Evolutionary conservation across 169 alveolate genomes (phyloP).

Genomic region (Fabrea salina): DNA sequence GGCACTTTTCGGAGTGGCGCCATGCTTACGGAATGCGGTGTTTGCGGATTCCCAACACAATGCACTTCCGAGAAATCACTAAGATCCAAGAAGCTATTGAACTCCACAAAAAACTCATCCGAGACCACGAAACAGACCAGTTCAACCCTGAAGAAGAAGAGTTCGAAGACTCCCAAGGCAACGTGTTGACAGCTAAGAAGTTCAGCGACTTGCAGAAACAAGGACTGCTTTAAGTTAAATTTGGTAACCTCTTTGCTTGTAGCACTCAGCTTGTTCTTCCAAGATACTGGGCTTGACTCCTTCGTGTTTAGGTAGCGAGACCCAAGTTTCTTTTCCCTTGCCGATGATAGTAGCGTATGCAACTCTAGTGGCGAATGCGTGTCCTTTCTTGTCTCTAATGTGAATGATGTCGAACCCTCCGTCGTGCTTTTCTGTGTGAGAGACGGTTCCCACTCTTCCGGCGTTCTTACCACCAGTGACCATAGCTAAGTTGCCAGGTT

Average conservation of each 20-base stretch:
- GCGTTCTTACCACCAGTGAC: slow-evolving; percentile 98
- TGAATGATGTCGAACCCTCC: slow-evolving; percentile 97
- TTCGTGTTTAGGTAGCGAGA: slow-evolving; percentile 91
- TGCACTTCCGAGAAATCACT: slow-evolving; percentile 95
- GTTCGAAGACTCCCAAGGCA: slow-evolving; percentile 98
- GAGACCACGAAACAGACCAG: slow-evolving; percentile 85
- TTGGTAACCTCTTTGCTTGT: not conserved
- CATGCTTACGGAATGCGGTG: slow-evolving; percentile 99
- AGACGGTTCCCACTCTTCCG: slow-evolving; percentile 98
- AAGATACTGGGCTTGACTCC: slow-evolving; percentile 90
- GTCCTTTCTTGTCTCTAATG: slow-evolving; percentile 92
- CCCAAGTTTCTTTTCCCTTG: slow-evolving; percentile 90
- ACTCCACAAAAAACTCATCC: slow-evolving; percentile 90
- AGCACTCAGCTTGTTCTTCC: slow-evolving; percentile 85
- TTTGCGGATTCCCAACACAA: slow-evolving; percentile 98
- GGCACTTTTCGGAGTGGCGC: slow-evolving; percentile 98
- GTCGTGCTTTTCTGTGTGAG: slow-evolving; percentile 94
- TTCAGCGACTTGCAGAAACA: slow-evolving; percentile 90
- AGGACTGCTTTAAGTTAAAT: slow-evolving; percentile 77
- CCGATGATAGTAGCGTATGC: slow-evolving; percentile 97
- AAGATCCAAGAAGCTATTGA: slow-evolving; percentile 86
- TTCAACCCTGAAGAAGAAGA: slow-evolving; percentile 93
- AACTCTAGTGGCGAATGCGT: slow-evolving; percentile 95
- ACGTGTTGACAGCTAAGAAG: slow-evolving; percentile 90
- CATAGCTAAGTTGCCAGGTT: slow-evolving; percentile 92